phyloP scores from a whole-genome alignment of 768 basidiomycete species.

The Boletus sensibilis region DNA sequence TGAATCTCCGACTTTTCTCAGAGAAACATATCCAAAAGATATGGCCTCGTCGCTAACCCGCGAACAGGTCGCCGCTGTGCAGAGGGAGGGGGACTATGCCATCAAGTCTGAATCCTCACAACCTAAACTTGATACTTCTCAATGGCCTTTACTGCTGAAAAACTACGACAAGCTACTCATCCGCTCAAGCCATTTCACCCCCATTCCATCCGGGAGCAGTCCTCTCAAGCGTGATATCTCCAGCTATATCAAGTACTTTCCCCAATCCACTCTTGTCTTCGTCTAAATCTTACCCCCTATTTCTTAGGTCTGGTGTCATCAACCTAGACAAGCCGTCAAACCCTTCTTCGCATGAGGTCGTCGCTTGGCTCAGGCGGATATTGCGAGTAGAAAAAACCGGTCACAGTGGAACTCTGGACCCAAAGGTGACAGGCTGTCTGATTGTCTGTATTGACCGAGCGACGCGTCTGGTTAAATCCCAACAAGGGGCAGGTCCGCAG shows the following conservation, averaged over 20 bases:
- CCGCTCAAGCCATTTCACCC: slow-evolving; percentile 96
- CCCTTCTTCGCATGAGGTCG: slow-evolving; percentile 98
- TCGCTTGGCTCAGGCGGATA: slow-evolving; percentile 98
- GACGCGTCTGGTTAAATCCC: slow-evolving; percentile 95
- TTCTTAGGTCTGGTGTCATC: slow-evolving; percentile 90
- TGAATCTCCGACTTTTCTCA: slow-evolving; percentile 18
- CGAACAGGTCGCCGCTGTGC: slow-evolving; percentile 71
- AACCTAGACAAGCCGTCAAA: slow-evolving; percentile 99
- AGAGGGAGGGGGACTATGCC: slow-evolving; percentile 70
- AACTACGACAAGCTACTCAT: slow-evolving; percentile 97
- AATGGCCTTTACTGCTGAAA: slow-evolving; percentile 98
- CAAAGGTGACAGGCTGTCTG: slow-evolving; percentile 97
- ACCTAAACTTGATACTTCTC: slow-evolving; percentile 87
- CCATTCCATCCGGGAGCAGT: slow-evolving; percentile 90
- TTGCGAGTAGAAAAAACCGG: slow-evolving; percentile 97
- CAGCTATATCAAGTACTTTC: slow-evolving; percentile 82
- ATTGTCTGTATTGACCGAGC: slow-evolving; percentile 99
- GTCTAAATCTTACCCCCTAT: neutral
- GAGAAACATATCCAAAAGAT: neutral
- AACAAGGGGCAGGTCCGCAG: slow-evolving; percentile 89
- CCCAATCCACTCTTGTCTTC: neutral
- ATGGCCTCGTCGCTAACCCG: slow-evolving; percentile 45
- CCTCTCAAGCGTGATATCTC: slow-evolving; percentile 93
- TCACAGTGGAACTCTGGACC: slow-evolving; percentile 97
- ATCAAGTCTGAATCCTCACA: slow-evolving; percentile 77